Percentiles rank a stretch among this genome's conserved stretches.
These are phyloP conservation scores for Botrytis sinoallii DNA, from an alignment of 2,329 filamentous ascomycete species.

Conservation along the genomic window DNA sequence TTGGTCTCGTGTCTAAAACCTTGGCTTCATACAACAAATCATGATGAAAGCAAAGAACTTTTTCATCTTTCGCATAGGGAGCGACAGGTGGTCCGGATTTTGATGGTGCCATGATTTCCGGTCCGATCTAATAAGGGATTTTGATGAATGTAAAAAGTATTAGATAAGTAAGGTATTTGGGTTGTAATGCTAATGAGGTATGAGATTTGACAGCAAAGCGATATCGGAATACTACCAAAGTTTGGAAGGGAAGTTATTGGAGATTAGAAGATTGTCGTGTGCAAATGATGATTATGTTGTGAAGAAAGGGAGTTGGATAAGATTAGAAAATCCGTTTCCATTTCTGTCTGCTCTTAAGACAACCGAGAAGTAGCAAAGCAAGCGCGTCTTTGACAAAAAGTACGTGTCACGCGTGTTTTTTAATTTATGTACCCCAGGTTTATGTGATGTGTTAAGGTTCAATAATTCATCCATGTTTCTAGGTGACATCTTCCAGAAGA, in stretches of 20 bases:
- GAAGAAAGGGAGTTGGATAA: conserved; percentile 2
- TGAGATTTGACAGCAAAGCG: neutral
- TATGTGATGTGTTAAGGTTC: neutral
- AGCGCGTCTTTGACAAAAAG: neutral
- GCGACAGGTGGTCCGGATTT: conserved; percentile 31
- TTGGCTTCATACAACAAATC: conserved; percentile 98
- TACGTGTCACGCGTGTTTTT: conserved; percentile 3
- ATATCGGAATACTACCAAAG: neutral
- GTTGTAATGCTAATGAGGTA: neutral
- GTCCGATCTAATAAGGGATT: neutral
- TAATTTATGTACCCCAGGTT: neutral
- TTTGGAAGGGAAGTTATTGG: neutral
- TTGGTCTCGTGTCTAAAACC: conserved; percentile 72
- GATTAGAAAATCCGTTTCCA: conserved; percentile 1
- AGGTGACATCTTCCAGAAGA: neutral
- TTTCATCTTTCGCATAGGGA: conserved; percentile 69
- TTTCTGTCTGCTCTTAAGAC: neutral
- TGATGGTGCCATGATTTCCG: conserved; percentile 35
- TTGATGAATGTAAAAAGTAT: neutral
- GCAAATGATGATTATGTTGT: neutral
- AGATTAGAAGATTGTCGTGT: neutral
- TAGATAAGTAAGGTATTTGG: neutral
- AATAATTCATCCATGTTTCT: neutral
- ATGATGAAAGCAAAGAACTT: conserved; percentile 93
- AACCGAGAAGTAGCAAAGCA: neutral